Conservation (phyloP, 129 eudicot species). For the Solidago caesia region DNA sequence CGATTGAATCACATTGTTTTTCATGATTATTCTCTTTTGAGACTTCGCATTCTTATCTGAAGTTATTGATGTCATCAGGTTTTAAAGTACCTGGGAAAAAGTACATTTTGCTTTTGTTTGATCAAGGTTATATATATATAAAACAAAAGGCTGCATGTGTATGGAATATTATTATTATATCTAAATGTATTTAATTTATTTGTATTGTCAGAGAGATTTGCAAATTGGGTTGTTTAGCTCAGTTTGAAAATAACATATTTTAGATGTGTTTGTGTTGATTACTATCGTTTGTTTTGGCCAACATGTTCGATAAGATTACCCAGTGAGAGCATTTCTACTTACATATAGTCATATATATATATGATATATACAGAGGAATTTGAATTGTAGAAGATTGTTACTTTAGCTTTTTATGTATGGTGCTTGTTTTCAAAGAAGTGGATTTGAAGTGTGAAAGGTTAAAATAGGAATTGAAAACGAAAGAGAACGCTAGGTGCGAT, state of each 20-base stretch:
- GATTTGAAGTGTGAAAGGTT: not conserved
- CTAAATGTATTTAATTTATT: slow-evolving; percentile 16
- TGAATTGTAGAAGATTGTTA: not conserved
- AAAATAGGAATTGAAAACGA: not conserved
- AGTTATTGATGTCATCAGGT: not conserved
- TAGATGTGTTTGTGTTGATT: not conserved
- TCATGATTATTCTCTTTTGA: not conserved
- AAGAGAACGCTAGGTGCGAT: not conserved
- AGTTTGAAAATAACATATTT: not conserved
- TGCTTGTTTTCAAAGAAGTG: not conserved
- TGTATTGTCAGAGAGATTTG: slow-evolving; percentile 22
- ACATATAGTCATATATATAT: no score
- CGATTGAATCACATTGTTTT: not conserved
- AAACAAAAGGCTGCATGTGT: slow-evolving; percentile 28
- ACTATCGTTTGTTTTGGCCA: not conserved
- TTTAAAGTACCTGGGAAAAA: not conserved
- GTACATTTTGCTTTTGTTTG: not conserved
- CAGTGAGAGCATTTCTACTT: not conserved
- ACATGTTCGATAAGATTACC: not conserved
- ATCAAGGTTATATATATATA: not conserved
- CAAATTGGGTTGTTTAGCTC: slow-evolving; percentile 7
- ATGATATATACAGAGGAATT: not conserved
- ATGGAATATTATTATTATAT: not conserved
- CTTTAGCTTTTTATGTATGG: not conserved
- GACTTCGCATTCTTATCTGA: slow-evolving; percentile 2